Percentiles rank a stretch among this genome's conserved stretches.
Evolutionary conservation across 176 grass and related monocot species (phyloP).

Genomic region (Pontederia paniculata): DNA sequence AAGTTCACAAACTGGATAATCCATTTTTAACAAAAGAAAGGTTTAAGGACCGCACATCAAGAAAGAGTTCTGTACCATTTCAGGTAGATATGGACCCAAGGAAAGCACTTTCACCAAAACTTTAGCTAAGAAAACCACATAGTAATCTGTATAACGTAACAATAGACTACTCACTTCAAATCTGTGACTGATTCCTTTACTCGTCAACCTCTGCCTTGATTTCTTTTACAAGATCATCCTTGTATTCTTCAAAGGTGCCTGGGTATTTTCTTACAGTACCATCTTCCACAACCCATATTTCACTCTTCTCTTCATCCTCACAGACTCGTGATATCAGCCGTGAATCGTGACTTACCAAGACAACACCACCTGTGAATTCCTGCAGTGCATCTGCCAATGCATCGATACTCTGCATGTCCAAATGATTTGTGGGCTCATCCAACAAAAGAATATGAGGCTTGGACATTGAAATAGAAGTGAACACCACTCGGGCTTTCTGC

Average conservation of each 20-base stretch:
- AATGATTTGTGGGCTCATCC: slow-evolving; percentile 97
- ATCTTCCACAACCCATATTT: slow-evolving; percentile 96
- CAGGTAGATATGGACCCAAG: not conserved
- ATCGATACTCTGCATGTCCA: slow-evolving; percentile 98
- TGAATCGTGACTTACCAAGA: slow-evolving; percentile 87
- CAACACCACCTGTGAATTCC: slow-evolving; percentile 89
- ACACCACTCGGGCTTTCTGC: slow-evolving; percentile 76
- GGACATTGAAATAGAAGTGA: slow-evolving; percentile 88
- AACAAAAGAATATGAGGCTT: slow-evolving; percentile 76
- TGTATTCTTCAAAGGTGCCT: slow-evolving; percentile 83
- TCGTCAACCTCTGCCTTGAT: slow-evolving; percentile 87
- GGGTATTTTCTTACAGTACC: slow-evolving; percentile 77
- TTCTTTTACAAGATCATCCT: slow-evolving; percentile 85
- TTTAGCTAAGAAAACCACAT: not conserved
- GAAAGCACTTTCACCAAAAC: not conserved
- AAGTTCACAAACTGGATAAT: no score
- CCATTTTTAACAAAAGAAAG: no score
- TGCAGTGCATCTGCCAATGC: slow-evolving; percentile 83
- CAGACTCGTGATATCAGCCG: slow-evolving; percentile 85
- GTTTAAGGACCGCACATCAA: no score
- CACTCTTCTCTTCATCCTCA: slow-evolving; percentile 68
- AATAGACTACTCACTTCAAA: slow-evolving; percentile 21
- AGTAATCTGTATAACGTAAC: slow-evolving; percentile 34
- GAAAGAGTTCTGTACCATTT: no score
- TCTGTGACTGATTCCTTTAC: slow-evolving; percentile 18